A percentile compares a stretch with the other conserved stretches of the same genome.
Conservation (phyloP, 179 eudicot genomes). For the Gypsophila paniculata region DNA sequence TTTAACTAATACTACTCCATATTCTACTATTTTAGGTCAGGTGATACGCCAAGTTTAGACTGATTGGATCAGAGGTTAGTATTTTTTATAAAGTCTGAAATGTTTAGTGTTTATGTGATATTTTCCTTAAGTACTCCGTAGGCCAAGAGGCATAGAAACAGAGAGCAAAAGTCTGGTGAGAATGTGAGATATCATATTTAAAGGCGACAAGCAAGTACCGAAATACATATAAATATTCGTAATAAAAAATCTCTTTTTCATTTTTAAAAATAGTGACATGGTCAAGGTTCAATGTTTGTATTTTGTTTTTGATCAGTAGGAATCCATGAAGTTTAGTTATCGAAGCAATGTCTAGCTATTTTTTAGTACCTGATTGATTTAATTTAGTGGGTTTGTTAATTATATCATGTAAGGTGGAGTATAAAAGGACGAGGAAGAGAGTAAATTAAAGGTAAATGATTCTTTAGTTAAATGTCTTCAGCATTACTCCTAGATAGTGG, state of each 20-base stretch:
- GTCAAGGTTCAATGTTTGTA: background rate
- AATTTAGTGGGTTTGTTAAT: background rate
- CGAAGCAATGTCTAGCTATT: background rate
- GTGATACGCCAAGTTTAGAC: too few species aligned
- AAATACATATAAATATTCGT: background rate
- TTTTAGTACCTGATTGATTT: conserved; percentile 2
- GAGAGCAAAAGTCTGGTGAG: background rate
- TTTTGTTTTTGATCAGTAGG: background rate
- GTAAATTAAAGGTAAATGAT: conserved; percentile 4
- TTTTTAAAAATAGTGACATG: background rate
- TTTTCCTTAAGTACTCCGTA: background rate
- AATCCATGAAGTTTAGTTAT: background rate
- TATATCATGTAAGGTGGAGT: background rate
- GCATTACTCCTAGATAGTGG: conserved; percentile 15
- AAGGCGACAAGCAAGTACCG: background rate
- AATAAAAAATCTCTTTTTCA: background rate
- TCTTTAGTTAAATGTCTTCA: conserved; percentile 8
- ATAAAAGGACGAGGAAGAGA: background rate
- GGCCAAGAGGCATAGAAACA: background rate
- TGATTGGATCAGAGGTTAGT: too few species aligned
- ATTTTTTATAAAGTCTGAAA: too few species aligned
- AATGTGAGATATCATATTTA: background rate
- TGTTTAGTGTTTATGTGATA: background rate
- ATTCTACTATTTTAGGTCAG: too few species aligned
- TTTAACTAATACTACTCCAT: too few species aligned